Base-by-base conservation (phyloP, 352 stramenopile genomes). In the Globisporangium ultimum region DNA sequence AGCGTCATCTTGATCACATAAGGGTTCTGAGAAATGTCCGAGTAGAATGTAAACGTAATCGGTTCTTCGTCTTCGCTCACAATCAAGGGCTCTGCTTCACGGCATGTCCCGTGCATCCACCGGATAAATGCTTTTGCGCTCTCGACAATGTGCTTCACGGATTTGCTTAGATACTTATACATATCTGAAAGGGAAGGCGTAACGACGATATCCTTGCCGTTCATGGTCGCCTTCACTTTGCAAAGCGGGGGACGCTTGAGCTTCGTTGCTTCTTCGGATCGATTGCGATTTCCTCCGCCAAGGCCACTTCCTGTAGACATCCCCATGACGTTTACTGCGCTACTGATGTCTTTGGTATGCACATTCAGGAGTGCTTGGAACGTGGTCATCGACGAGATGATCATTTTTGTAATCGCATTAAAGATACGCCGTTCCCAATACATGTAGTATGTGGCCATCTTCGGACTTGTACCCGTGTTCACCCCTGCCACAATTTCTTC, bases 341-440 rank as follows among this genome's bases (percentile, higher is more conserved):
- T 89, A 42, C 67, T 87, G 20, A 94, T 78, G 53, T 95, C 87
- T 43, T 96, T 94, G 6, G 85, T 90, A 58, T 93, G 81, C 10
- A 96, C 78, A 47, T 96, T 96, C 3, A 98, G 63, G 7, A 98
- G 61, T 2, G 89, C 91, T 43, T 98, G 88, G 48, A 98, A 97
- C 15, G 91, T 96, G 2, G 90, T 96, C 88, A 98, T 98, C 10
- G 88, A 97, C 14, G 81, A 76, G 49, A 98, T 93, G 47, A 98
- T 97, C 90, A 98, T 98, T 61, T 96, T 97, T 4, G 89, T 97
- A 61, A 98, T 97, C 0, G 94, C 93, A 55, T 98, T 98, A 71
- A 98, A 98, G 42, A 98, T 91, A 7, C 92, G 85, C 20, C 96
- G 91, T 60, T 98, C 96, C 95, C 95, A 98, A 71, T 98, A 98